Evolutionary conservation across 208 protist genomes (phyloP), one percentile per base, ranked within the genome.

Genomic region (Spongospora subterranea): DNA sequence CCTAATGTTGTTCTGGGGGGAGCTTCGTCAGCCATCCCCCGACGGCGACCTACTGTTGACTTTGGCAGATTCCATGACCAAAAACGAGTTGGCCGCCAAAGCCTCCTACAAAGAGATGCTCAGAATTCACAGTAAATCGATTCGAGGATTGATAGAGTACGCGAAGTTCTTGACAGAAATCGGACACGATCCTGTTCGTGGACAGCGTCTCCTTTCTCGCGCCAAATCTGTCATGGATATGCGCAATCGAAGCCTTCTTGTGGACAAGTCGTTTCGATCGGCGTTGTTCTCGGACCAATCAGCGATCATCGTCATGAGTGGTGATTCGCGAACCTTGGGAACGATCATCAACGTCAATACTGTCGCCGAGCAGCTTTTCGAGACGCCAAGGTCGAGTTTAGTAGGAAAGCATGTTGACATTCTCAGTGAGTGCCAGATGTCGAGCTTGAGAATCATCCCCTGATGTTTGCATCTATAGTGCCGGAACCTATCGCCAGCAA

Each of bases 331-430:
- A 35, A 82, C 71, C 13, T 43, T 82, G 13, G n/a, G 71, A 6
- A 35, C 6, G 71, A 82, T 82, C n/a, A 82, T 43, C 13, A 82
- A 82, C 71, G 71, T 82, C 71, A 82, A 82, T n/a, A 20, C n/a
- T 43, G 71, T n/a, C 6, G 71, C 71, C 71, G 71, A 82, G n/a
- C 13, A 35, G 6, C 71, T 82, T 20, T 82, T 82, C 71, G 71
- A n/a, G 13, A 35, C 35, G 17, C 40, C 71, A 43, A 35, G 71
- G n/a, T 6, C 71, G 35, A 20, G 17, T n/a, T 43, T 82, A 6
- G n/a, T 82, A 35, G 71, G 71, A 6, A 82, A 82, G 35, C 71
- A 35, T 35, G 35, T 82, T 45, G 71, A 82, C 17, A 6, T 82
- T 20, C 6, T 82, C 71, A 82, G 71, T 82, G 35, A n/a, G 71